These are phyloP conservation scores for Plenodomus tracheiphilus DNA, from an alignment of 2,329 filamentous ascomycete genomes.

Conservation along the genomic window DNA sequence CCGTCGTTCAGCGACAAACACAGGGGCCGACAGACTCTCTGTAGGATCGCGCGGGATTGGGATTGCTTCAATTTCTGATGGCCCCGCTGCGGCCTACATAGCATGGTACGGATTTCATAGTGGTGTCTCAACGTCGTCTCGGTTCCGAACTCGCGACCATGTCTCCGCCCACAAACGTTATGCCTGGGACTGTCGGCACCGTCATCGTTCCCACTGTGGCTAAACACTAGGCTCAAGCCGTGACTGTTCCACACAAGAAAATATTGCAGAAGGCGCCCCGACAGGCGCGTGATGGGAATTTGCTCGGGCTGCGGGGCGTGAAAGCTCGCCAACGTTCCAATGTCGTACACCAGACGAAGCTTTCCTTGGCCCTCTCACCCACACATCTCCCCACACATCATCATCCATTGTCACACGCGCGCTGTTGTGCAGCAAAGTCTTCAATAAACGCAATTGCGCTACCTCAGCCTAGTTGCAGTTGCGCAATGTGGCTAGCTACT, in stretches of 20 bases:
- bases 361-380: neutral
- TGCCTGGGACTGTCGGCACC: neutral
- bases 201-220: neutral
- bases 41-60: slow-evolving; percentile 11
- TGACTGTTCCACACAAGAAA: neutral
- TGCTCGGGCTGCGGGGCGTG: neutral
- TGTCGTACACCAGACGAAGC: neutral
- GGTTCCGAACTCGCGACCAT: slow-evolving; percentile 11
- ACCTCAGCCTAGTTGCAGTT: neutral
- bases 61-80: slow-evolving; percentile 10
- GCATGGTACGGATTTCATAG: slow-evolving; percentile 9
- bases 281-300: neutral
- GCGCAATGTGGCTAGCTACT: neutral
- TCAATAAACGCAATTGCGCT: neutral
- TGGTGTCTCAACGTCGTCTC: slow-evolving; percentile 19
- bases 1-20: too few relatives aligned
- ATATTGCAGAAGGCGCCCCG: neutral
- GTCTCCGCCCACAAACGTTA: neutral
- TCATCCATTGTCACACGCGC: neutral
- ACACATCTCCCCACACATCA: neutral
- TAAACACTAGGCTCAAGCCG: too few relatives aligned
- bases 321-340: neutral
- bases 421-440: neutral
- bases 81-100: slow-evolving; percentile 18
- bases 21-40: slow-evolving; percentile 1